A percentile compares a stretch with the other conserved stretches of the same genome.
Evolutionary conservation across 768 basidiomycete genomes (phyloP).

Genomic region (Leucocoprinus leucothites): DNA sequence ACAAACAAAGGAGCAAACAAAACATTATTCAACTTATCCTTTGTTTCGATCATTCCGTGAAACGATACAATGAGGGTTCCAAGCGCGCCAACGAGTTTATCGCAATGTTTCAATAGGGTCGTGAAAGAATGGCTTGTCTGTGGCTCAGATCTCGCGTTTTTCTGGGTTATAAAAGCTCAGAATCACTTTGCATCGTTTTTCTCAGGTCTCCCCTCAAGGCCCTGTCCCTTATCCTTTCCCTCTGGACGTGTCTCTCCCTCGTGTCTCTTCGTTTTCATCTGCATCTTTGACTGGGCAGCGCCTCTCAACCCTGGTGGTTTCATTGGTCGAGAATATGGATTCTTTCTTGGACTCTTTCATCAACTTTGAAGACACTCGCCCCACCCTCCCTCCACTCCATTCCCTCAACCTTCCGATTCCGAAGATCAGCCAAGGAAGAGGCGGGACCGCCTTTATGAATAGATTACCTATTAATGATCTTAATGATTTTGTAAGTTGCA

Average conservation of each 20-base stretch:
- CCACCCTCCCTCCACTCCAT: conserved; percentile 52
- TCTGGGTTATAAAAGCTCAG: neutral
- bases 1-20: conserved; percentile 3
- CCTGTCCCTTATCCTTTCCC: conserved; percentile 12
- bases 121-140: conserved; percentile 5
- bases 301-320: conserved; percentile 34
- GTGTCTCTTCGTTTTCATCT: conserved; percentile 22
- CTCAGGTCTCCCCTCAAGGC: neutral
- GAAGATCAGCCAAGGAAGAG: conserved; percentile 5
- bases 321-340: conserved; percentile 11
- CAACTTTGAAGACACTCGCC: conserved; percentile 26
- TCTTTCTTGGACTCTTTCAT: conserved; percentile 15
- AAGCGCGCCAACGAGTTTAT: neutral
- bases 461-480: conserved; percentile 15
- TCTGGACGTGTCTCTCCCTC: conserved; percentile 20
- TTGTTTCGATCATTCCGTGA: too few relatives aligned
- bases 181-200: conserved; percentile 6
- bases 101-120: conserved; percentile 2
- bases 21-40: neutral
- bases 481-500: conserved; percentile 8
- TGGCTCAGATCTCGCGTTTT: neutral
- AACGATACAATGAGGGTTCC: too few relatives aligned
- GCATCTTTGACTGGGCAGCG: conserved; percentile 27
- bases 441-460: conserved; percentile 17
- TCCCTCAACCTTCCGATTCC: conserved; percentile 37